Evolutionary conservation across 2,329 filamentous ascomycete species (phyloP), one percentile per base, ranked within the genome.

Genomic region (Rutstroemia sp.): DNA sequence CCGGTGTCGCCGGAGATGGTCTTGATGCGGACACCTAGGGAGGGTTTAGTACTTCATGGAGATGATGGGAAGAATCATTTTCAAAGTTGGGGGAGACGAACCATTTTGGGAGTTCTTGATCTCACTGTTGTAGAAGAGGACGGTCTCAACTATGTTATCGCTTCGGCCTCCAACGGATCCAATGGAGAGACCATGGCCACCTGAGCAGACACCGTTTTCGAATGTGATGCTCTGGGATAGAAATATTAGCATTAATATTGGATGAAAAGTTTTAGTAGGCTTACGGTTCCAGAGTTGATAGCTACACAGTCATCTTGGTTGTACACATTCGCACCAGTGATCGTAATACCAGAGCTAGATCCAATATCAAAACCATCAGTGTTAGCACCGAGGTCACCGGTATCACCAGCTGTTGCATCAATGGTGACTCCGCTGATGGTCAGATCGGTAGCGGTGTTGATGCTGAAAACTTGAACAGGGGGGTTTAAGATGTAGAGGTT

Each of bases 241-340:
- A 34, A 19, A 50, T 23, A n/a, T 64, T 21, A 48, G 34, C n/a
- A 38, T 49, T 3, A 71, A 71, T 4, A 69, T 69, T 63, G 78
- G 73, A 14, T 67, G 64, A 56, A 73, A 61, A 69, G 70, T 49
- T 65, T 61, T 44, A 34, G 8, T 19, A n/a, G 19, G 59, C 64
- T 62, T 64, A 71, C 67, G 9, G 71, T 74, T 54, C 79, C 79
- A 1, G 76, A 79, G 70, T 82, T 82, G 61, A 82, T 69, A 39
- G 79, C 79, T 25, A 82, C 70, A 62, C 79, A 83, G 63, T 83
- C 80, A 57, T 83, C 79, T 69, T 83, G 80, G 69, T 82, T 82
- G 65, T 77, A 73, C 47, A 82, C 72, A 58, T 71, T 74, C 19
- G 77, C 76, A 16, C 75, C 58, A 54, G 70, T 72, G 63, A 83